A percentile compares a stretch with the other conserved stretches of the same genome.
These are phyloP conservation scores for Metschnikowia kofuensis DNA, from an alignment of 805 yeast species.

Conservation along the genomic window DNA sequence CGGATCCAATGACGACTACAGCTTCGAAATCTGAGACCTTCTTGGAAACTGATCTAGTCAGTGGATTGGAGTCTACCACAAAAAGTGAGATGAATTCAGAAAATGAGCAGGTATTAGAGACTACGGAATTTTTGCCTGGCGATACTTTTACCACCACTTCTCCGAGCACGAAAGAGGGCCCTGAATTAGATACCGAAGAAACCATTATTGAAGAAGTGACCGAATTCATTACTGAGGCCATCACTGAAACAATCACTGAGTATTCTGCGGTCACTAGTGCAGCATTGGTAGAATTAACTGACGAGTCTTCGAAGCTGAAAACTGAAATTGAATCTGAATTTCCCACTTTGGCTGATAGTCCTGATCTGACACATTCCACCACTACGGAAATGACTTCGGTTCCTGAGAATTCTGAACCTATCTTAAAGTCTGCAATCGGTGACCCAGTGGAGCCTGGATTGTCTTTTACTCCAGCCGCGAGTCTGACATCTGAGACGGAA, in stretches of 20 bases:
- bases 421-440: not conserved
- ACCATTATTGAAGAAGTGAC: not conserved
- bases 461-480: too few relatives aligned
- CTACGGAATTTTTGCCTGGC: not conserved
- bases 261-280: not conserved
- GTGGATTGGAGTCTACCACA: too few relatives aligned
- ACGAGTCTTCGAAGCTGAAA: not conserved
- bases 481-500: too few relatives aligned
- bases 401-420: not conserved
- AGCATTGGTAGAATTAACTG: not conserved
- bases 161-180: not conserved
- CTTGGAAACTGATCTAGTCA: too few relatives aligned
- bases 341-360: not conserved
- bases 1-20: too few relatives aligned
- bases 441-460: not conserved
- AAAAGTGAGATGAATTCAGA: too few relatives aligned
- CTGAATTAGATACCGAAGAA: not conserved
- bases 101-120: too few relatives aligned
- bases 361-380: not conserved
- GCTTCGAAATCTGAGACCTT: too few relatives aligned
- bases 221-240: not conserved
- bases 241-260: not conserved
- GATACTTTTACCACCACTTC: not conserved
- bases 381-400: not conserved
- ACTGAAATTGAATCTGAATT: not conserved